Evolutionary conservation across 768 basidiomycete genomes (phyloP), one percentile per base, ranked within the genome.

Genomic region (Calocybe indica): DNA sequence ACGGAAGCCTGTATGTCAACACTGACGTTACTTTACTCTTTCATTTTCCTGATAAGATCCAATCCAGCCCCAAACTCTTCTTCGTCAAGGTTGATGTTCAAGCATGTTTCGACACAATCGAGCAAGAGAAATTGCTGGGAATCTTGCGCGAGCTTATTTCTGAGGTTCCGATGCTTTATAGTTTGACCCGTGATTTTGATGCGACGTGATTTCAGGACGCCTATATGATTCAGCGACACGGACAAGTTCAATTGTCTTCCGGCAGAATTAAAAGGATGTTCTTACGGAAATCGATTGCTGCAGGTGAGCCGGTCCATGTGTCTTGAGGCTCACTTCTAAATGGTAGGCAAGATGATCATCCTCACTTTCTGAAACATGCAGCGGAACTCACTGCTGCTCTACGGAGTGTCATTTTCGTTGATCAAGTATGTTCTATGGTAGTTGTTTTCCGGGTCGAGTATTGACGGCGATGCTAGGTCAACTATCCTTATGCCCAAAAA

Each of bases 1-100:
- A 67, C 5, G 79, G 78, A 8, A 64, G 56, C 34, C 46, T 89
- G 89, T 92, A 49, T 28, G 69, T 57, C n/a, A 22, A 37, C 1
- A n/a, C 32, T 52, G 13, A 28, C 34, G 3, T 2, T 30, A 33
- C 10, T 6, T 29, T 39, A 28, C 45, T 33, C 31, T 38, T 10
- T 54, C 11, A 51, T 38, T 36, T 46, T 37, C 45, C 32, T 7
- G 8, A 7, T 38, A 13, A 6, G n/a, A 37, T 14, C 35, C 3
- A 7, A 5, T 28, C 6, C 44, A 95, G 94, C 34, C 92, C 94
- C 0, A 82, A 82, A 52, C 65, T 98, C 5, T 98, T 93, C 64
- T 95, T 99, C 57, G 94, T 93, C 43, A 99, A 99, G 64, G 80
- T 96, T 22, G 96, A 99, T 60, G 92, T 98, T 12, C 87, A 87